phyloP scores from a whole-genome alignment of 129 eudicot species.

The Helichrysum umbraculigerum region DNA sequence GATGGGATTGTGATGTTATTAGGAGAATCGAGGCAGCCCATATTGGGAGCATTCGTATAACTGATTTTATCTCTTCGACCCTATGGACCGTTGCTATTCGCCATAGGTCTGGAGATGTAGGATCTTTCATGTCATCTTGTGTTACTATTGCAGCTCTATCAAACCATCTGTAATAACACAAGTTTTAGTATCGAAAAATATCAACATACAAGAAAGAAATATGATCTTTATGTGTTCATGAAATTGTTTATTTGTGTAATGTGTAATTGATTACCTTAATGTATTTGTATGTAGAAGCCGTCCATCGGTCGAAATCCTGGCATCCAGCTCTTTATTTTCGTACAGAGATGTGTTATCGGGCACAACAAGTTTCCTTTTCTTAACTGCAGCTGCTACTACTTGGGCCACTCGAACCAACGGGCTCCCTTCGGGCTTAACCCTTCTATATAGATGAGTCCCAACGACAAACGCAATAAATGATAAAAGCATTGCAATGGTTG shows the following conservation, averaged over 20 bases:
- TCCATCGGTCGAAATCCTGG: constrained; percentile 60
- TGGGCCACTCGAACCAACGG: constrained; percentile 77
- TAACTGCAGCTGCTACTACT: constrained; percentile 68
- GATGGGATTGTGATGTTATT: constrained; percentile 66
- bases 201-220: not conserved
- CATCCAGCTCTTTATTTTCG: constrained; percentile 67
- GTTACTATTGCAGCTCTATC: constrained; percentile 79
- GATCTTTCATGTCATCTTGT: constrained; percentile 45
- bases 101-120: constrained; percentile 70
- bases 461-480: constrained; percentile 59
- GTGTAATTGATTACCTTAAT: constrained; percentile 42
- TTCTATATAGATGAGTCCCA: constrained; percentile 59
- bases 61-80: constrained; percentile 80
- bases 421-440: constrained; percentile 80
- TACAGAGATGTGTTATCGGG: constrained; percentile 51
- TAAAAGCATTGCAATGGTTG: constrained; percentile 70
- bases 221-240: not conserved
- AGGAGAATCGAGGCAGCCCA: constrained; percentile 76
- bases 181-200: not conserved
- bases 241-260: no score
- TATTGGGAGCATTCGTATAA: constrained; percentile 71
- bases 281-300: constrained; percentile 68
- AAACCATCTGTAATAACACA: constrained; percentile 61
- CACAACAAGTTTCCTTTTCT: constrained; percentile 53
- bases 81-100: constrained; percentile 80